phyloP scores from a whole-genome alignment of 73 alveolate genomes.

The Paramecium tetraurelia region DNA sequence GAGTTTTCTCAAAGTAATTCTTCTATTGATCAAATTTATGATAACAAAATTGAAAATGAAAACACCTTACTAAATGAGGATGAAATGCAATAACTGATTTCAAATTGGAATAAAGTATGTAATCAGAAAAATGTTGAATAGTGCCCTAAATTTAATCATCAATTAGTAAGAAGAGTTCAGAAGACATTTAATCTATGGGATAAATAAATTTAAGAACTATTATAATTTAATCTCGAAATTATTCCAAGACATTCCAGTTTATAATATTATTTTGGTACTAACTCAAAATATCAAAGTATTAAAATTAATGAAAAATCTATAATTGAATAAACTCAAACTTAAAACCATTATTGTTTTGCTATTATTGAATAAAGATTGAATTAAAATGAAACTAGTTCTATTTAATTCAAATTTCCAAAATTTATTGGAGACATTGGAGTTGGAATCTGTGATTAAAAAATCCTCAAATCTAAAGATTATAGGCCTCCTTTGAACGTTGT shows the following conservation, averaged over 20 bases:
- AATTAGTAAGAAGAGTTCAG: not conserved
- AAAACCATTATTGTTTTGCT: not conserved
- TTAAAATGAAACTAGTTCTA: not conserved
- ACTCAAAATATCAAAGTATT: not conserved
- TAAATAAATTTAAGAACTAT: not conserved
- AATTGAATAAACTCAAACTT: not conserved
- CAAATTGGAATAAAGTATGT: not conserved
- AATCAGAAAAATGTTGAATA: not conserved
- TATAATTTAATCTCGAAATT: not conserved
- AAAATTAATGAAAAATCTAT: not conserved
- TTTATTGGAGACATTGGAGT: slow-evolving; percentile 28
- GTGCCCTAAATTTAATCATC: not conserved
- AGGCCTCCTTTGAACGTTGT: not conserved
- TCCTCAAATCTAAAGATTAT: not conserved
- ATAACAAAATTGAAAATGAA: not conserved
- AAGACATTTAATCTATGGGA: not conserved
- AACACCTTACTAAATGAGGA: not conserved
- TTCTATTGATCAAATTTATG: not conserved
- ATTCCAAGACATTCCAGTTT: not conserved
- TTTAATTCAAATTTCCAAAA: not conserved
- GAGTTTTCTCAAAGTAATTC: not conserved
- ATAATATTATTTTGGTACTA: not conserved
- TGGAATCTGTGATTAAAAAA: not conserved
- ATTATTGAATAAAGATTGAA: not conserved
- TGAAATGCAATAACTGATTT: not conserved